phyloP scores from a whole-genome alignment of 2,329 filamentous ascomycete species.

The Massarina eburnea region DNA sequence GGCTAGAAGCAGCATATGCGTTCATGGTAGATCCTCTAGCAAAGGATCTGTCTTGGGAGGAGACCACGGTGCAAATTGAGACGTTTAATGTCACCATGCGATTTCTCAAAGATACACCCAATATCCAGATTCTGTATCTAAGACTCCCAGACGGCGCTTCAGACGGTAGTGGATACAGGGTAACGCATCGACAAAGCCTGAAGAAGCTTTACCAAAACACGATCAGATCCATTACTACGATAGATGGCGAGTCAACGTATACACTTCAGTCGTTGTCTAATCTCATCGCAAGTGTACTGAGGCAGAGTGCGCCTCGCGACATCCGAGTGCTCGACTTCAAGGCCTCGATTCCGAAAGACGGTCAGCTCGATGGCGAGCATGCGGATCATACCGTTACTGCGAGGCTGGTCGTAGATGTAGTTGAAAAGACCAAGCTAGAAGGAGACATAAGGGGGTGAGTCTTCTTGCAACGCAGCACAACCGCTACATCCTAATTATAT shows the following conservation, averaged over 20 bases:
- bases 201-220: slow-evolving; percentile 22
- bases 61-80: slow-evolving; percentile 10
- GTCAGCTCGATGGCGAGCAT: slow-evolving; percentile 22
- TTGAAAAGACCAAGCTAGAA: slow-evolving; percentile 14
- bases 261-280: slow-evolving; percentile 20
- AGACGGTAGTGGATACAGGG: slow-evolving; percentile 19
- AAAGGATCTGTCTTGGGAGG: slow-evolving; percentile 9
- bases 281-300: slow-evolving; percentile 18
- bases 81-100: slow-evolving; percentile 12
- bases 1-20: slow-evolving; percentile 24
- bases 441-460: slow-evolving; percentile 18
- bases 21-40: slow-evolving; percentile 18
- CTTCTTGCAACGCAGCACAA: neutral
- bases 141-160: slow-evolving; percentile 27
- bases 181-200: slow-evolving; percentile 17
- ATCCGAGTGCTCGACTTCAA: slow-evolving; percentile 27
- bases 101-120: slow-evolving; percentile 10
- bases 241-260: slow-evolving; percentile 21
- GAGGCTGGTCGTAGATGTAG: slow-evolving; percentile 25
- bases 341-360: slow-evolving; percentile 12
- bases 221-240: slow-evolving; percentile 19
- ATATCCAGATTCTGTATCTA: slow-evolving; percentile 29
- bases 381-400: slow-evolving; percentile 29
- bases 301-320: slow-evolving; percentile 14
- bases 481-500: neutral